Base-by-base conservation (phyloP, 2,329 filamentous ascomycete genomes). In the Laburnicola sp. region DNA sequence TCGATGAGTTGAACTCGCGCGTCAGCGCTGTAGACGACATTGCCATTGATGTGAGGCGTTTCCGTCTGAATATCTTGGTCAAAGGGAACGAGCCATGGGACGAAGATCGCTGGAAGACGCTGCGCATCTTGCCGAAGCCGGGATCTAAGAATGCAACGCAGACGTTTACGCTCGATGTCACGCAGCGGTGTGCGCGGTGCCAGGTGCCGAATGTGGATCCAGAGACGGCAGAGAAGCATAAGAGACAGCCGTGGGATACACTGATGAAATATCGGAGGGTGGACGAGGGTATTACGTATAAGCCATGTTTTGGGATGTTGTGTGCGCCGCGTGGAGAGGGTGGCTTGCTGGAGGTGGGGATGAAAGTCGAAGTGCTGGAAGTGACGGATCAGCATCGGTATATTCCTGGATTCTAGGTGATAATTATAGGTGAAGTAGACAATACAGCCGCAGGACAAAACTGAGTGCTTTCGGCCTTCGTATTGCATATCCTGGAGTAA, bases 251-350 rank as follows among this genome's bases (percentile, higher is more conserved):
- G 5, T 86, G 83, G 84, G 78, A 85, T 60, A 79, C 78, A 53
- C 66, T 86, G 47, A 81, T 85, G 76, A 80, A 80, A 60, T 86
- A 84, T 67, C 72, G 84, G 6, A 69, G 83, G 26, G 75, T 86
- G 4, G 84, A 86, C 63, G 73, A 79, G 59, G 84, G 83, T 0
- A 77, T 82, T 25, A 85, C 78, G 69, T 86, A 75, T 56, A 86
- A 86, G 72, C 84, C 84, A 35, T 86, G 83, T 58, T 86, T 86
- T 74, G 84, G 84, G 1, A 86, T 87, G 85, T 65, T 86, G 61
- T 81, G 82, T 64, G 81, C 82, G 45, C 83, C 85, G 11, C 75
- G 79, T 53, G 75, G 73, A 31, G 80, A 84, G 37, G 82, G 83
- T 55, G 82, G 82, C 0, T 65, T 73, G 41, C 63, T 87, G 7